Conservation (phyloP, 208 protist species). For the Leishmania gerbilli region DNA sequence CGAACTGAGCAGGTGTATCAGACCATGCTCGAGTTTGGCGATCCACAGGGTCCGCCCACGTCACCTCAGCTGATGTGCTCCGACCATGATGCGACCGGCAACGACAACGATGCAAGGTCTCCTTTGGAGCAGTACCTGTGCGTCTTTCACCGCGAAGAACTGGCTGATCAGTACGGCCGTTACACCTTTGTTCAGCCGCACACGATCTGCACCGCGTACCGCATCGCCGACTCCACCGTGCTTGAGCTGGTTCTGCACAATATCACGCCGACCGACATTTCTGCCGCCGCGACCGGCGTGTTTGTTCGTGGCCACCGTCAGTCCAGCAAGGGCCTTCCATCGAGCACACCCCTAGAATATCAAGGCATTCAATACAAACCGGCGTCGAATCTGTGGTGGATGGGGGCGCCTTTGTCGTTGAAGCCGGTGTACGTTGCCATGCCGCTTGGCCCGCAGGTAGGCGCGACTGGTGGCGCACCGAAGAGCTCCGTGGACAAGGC, state of each 20-base stretch:
- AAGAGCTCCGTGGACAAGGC: background rate
- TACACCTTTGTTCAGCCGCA: constrained; percentile 55
- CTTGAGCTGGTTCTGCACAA: constrained; percentile 61
- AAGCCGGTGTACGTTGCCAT: constrained; percentile 60
- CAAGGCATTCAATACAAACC: constrained; percentile 43
- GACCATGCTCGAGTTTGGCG: constrained; percentile 8
- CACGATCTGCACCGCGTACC: constrained; percentile 69
- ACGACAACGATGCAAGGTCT: background rate
- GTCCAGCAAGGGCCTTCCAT: background rate
- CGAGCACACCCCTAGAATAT: constrained; percentile 28
- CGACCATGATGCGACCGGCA: background rate
- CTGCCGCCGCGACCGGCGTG: constrained; percentile 53
- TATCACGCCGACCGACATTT: constrained; percentile 51
- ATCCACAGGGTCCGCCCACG: background rate
- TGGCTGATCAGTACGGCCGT: constrained; percentile 54
- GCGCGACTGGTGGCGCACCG: background rate
- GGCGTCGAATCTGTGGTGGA: constrained; percentile 74
- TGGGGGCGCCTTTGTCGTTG: constrained; percentile 67
- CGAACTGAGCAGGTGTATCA: constrained; percentile 23
- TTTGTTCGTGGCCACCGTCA: constrained; percentile 64
- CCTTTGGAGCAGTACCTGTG: constrained; percentile 62
- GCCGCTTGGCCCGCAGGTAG: background rate
- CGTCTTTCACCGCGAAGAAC: constrained; percentile 79
- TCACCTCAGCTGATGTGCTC: background rate
- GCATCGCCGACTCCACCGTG: constrained; percentile 40